A percentile compares a stretch with the other conserved stretches of the same genome.
Evolutionary conservation across 23 red algal genomes (phyloP).

Genomic region (Chondrus crispus): DNA sequence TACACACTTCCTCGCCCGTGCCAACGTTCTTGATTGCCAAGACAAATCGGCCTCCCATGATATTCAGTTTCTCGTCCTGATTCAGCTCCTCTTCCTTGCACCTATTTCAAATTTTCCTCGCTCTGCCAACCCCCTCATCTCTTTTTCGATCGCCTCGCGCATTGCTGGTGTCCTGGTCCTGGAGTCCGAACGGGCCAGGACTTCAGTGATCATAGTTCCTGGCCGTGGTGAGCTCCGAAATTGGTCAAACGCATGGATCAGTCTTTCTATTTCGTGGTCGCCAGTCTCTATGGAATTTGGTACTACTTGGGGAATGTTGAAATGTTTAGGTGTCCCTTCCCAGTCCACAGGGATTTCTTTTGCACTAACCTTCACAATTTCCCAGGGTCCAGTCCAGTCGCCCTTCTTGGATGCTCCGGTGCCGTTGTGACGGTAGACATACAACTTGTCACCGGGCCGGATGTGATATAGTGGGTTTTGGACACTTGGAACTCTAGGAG

Average conservation of each 20-base stretch:
- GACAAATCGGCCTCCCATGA: not conserved
- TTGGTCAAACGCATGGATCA: not conserved
- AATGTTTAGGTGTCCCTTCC: not conserved
- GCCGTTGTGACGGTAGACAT: not conserved
- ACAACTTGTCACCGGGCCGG: not conserved
- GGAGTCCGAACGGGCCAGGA: not conserved
- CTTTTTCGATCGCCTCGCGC: not conserved
- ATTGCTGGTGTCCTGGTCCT: not conserved
- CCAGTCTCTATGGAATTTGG: not conserved
- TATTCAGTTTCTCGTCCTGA: not conserved
- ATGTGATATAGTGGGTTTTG: too few species aligned
- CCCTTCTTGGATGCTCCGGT: not conserved
- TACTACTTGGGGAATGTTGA: not conserved
- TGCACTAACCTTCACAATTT: not conserved
- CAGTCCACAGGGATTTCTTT: not conserved
- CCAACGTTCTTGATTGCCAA: not conserved
- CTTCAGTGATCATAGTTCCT: not conserved
- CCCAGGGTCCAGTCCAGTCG: not conserved
- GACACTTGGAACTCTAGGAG: too few species aligned
- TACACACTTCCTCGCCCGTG: not conserved
- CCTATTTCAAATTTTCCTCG: not conserved
- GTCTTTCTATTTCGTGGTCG: not conserved
- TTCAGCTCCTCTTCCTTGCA: not conserved
- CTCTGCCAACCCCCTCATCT: not conserved
- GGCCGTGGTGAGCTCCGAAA: not conserved